These are phyloP conservation scores for Esteya vermicola DNA, from an alignment of 2,329 filamentous ascomycete species.

Conservation along the genomic window DNA sequence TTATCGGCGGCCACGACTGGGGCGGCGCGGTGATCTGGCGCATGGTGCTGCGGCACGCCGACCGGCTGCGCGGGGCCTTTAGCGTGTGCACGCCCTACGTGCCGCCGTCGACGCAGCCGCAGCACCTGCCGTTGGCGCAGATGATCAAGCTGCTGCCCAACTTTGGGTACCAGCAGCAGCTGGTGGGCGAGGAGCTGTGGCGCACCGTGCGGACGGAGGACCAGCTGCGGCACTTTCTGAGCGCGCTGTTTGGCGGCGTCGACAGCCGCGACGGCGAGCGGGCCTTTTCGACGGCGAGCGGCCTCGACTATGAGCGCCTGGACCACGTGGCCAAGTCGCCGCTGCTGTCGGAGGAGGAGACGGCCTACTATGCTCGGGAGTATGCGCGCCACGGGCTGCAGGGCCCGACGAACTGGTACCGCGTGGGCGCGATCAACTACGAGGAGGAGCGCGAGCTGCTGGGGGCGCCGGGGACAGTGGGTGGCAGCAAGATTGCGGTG, in stretches of 20 bases:
- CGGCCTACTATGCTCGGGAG: slow-evolving; percentile 63
- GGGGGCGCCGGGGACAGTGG: slow-evolving; percentile 31
- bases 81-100: slow-evolving; percentile 65
- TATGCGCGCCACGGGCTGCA: slow-evolving; percentile 60
- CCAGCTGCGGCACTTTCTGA: slow-evolving; percentile 51
- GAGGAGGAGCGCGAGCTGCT: slow-evolving; percentile 56
- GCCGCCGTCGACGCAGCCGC: slow-evolving; percentile 33
- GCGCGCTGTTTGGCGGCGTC: slow-evolving; percentile 53
- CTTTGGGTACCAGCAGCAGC: slow-evolving; percentile 75
- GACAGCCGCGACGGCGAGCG: slow-evolving; percentile 24
- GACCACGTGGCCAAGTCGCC: slow-evolving; percentile 38
- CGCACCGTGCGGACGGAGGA: slow-evolving; percentile 39
- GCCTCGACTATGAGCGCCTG: slow-evolving; percentile 51
- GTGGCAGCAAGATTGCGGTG: slow-evolving; percentile 35
- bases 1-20: slow-evolving; percentile 90
- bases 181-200: slow-evolving; percentile 52
- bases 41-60: slow-evolving; percentile 56
- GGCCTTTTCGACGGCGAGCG: slow-evolving; percentile 32
- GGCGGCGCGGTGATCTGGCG: slow-evolving; percentile 66
- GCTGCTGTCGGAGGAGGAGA: slow-evolving; percentile 52
- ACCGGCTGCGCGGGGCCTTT: slow-evolving; percentile 62
- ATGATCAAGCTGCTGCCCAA: slow-evolving; percentile 44
- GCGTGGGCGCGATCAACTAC: slow-evolving; percentile 56
- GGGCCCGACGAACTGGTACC: slow-evolving; percentile 83
- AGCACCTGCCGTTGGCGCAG: slow-evolving; percentile 34